These are phyloP conservation scores for Candida anutae DNA, from an alignment of 1,139 yeast species.

Conservation along the genomic window DNA sequence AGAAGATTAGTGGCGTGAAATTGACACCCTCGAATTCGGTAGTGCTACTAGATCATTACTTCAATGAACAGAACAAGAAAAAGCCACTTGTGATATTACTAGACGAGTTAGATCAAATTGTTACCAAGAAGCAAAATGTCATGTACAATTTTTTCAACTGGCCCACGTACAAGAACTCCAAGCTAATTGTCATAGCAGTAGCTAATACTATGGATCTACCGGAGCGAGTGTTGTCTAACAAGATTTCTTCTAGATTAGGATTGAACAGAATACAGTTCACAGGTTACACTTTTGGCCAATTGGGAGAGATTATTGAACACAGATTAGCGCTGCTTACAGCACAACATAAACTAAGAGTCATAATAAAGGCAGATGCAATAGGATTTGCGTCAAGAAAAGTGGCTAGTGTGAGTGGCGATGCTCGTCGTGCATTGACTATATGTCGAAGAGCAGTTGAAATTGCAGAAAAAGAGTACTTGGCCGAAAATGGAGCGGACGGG, in stretches of 20 bases:
- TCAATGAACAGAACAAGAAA: conserved; percentile 13
- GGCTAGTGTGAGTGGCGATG: conserved; percentile 96
- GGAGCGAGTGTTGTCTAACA: conserved; percentile 78
- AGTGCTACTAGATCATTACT: conserved; percentile 30
- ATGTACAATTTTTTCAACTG: conserved; percentile 96
- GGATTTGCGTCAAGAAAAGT: conserved; percentile 91
- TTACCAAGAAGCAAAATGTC: conserved; percentile 76
- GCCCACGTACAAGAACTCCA: conserved; percentile 82
- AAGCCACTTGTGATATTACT: conserved; percentile 68
- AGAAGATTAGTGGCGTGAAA: conserved; percentile 54
- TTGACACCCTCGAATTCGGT: conserved; percentile 61
- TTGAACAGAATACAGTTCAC: conserved; percentile 79
- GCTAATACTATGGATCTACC: conserved; percentile 98
- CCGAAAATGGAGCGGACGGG: conserved; percentile 7
- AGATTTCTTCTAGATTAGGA: conserved; percentile 87
- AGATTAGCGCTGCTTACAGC: conserved; percentile 53
- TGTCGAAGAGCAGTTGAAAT: conserved; percentile 87
- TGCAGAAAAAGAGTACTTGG: conserved; percentile 56
- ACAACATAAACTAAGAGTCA: conserved; percentile 27
- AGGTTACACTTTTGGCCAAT: conserved; percentile 78
- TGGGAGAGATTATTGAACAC: conserved; percentile 65
- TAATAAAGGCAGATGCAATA: conserved; percentile 67
- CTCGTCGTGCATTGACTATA: conserved; percentile 83
- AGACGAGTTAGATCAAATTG: conserved; percentile 91
- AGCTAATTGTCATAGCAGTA: conserved; percentile 80